These are phyloP conservation scores for Chlamydomonas urium DNA, from an alignment of 139 green algal species.

Conservation along the genomic window DNA sequence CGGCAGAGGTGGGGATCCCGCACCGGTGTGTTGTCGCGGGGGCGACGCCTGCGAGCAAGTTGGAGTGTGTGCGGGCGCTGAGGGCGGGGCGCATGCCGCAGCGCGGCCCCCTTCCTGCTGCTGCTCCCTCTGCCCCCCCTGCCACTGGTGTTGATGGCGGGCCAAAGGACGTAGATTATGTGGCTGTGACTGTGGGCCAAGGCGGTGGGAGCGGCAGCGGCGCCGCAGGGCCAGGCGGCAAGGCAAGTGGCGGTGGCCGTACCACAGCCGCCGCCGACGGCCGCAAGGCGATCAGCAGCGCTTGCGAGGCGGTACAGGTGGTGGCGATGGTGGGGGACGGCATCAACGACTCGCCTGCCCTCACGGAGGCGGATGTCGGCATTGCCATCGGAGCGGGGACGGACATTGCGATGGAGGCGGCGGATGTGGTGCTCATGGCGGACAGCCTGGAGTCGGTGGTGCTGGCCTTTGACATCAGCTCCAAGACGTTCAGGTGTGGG, in stretches of 20 bases:
- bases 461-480: constrained; percentile 81
- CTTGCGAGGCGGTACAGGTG: constrained; percentile 10
- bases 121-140: neutral
- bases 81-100: neutral
- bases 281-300: neutral
- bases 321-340: constrained; percentile 98
- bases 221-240: neutral
- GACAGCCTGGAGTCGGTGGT: constrained; percentile 86
- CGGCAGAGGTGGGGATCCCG: constrained; percentile 60
- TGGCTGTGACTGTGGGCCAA: neutral
- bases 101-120: neutral
- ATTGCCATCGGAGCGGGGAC: constrained; percentile 86
- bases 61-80: neutral
- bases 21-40: constrained; percentile 48
- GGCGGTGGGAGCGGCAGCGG: neutral
- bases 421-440: constrained; percentile 92
- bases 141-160: neutral
- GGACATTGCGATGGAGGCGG: constrained; percentile 75
- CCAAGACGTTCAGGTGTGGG: too few species aligned
- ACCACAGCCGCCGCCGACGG: too few species aligned
- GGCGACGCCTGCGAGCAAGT: constrained; percentile 64
- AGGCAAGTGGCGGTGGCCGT: neutral
- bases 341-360: constrained; percentile 94
- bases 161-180: neutral
- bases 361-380: constrained; percentile 91